Conservation (phyloP, 1,284 basidiomycete genomes). For the Puccinia horiana region DNA sequence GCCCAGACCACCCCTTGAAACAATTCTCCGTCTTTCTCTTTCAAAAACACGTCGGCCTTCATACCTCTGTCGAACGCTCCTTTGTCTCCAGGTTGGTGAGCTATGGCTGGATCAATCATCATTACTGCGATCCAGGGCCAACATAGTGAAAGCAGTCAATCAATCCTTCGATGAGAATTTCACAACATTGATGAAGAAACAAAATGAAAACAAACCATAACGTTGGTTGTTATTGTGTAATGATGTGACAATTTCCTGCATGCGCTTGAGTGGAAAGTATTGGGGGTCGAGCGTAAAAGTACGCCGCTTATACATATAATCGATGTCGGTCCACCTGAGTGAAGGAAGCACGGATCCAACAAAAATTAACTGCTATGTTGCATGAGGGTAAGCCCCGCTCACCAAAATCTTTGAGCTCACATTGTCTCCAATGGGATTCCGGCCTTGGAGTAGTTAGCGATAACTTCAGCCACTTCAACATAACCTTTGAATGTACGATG, state of each 20-base stretch:
- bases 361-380: neutral
- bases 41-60: conserved; percentile 66
- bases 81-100: conserved; percentile 63
- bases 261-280: conserved; percentile 68
- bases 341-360: conserved; percentile 26
- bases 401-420: neutral
- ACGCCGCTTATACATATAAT: conserved; percentile 71
- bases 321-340: conserved; percentile 57
- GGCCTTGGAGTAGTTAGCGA: conserved; percentile 55
- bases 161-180: neutral
- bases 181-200: conserved; percentile 52
- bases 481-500: conserved; percentile 49
- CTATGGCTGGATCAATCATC: conserved; percentile 75
- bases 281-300: conserved; percentile 71
- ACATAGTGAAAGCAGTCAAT: neutral
- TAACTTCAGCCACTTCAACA: conserved; percentile 54
- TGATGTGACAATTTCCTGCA: conserved; percentile 68
- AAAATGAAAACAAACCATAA: conserved; percentile 61
- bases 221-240: conserved; percentile 67
- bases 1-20: conserved; percentile 72
- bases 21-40: conserved; percentile 65
- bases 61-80: conserved; percentile 66
- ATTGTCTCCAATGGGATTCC: conserved; percentile 50
- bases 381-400: neutral
- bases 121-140: conserved; percentile 61